A percentile compares a stretch with the other conserved stretches of the same genome.
phyloP scores from a whole-genome alignment of 2,329 filamentous ascomycete genomes.

The Neonectria ditissima region DNA sequence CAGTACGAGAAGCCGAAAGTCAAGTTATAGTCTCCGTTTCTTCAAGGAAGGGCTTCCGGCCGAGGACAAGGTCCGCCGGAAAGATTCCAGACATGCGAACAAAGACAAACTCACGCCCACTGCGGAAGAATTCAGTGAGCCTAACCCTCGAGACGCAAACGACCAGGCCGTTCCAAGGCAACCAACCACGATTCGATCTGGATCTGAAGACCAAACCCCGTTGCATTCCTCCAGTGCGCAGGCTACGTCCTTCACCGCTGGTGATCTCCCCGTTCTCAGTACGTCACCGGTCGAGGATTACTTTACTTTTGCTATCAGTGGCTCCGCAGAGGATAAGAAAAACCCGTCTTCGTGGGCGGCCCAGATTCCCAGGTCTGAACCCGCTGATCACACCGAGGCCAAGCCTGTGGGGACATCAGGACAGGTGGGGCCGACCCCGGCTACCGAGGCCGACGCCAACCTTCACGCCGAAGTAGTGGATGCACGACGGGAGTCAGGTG shows the following conservation, averaged over 20 bases:
- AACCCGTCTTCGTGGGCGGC: slow-evolving; percentile 33
- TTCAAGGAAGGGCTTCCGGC: slow-evolving; percentile 74
- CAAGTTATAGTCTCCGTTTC: slow-evolving; percentile 74
- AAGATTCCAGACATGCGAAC: slow-evolving; percentile 54
- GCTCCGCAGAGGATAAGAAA: slow-evolving; percentile 17
- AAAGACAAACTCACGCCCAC: slow-evolving; percentile 58
- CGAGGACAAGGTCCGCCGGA: slow-evolving; percentile 67
- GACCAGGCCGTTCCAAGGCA: slow-evolving; percentile 21
- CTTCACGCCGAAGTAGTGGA: slow-evolving; percentile 45
- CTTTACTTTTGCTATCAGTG: slow-evolving; percentile 38
- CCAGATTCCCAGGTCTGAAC: slow-evolving; percentile 30
- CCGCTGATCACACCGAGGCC: slow-evolving; percentile 36
- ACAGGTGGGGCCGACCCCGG: slow-evolving; percentile 42
- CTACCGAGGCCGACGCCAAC: slow-evolving; percentile 37
- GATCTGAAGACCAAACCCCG: slow-evolving; percentile 29
- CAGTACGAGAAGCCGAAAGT: slow-evolving; percentile 74
- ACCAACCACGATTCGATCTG: slow-evolving; percentile 22
- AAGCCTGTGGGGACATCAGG: slow-evolving; percentile 37
- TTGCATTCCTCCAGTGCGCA: slow-evolving; percentile 16
- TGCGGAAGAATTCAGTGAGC: slow-evolving; percentile 47
- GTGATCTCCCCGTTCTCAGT: slow-evolving; percentile 35
- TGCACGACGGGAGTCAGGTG: slow-evolving; percentile 53
- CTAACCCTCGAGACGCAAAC: slow-evolving; percentile 3
- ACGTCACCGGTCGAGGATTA: slow-evolving; percentile 42
- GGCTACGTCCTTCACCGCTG: slow-evolving; percentile 10